A percentile compares a stretch with the other conserved stretches of the same genome.
Conservation (phyloP, 805 yeast genomes). For the Starmerella potacharoeniae region DNA sequence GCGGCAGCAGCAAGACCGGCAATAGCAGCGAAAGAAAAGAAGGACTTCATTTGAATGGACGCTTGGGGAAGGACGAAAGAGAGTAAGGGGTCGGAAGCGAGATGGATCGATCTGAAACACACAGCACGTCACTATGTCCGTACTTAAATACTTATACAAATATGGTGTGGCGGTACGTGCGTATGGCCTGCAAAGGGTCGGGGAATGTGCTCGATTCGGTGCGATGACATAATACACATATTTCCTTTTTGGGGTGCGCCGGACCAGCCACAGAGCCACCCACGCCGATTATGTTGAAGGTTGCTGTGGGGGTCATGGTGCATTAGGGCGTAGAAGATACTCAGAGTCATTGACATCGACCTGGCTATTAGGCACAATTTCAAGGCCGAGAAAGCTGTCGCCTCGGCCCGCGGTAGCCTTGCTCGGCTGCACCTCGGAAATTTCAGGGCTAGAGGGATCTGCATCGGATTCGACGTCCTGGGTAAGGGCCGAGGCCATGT, state of each 20-base stretch:
- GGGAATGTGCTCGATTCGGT: neutral
- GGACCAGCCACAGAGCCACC: neutral
- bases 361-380: constrained; percentile 13
- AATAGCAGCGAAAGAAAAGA: constrained; percentile 12
- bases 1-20: constrained; percentile 18
- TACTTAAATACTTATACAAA: neutral
- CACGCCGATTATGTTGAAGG: neutral
- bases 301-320: neutral
- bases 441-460: neutral
- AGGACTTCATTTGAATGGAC: constrained; percentile 17
- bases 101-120: neutral
- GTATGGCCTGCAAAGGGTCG: neutral
- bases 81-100: neutral
- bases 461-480: neutral
- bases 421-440: neutral
- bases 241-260: neutral
- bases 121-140: neutral
- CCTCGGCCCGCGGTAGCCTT: neutral
- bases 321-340: neutral
- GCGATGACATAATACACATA: neutral
- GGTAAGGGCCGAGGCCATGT: neutral
- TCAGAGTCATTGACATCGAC: constrained; percentile 7
- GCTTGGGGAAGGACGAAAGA: neutral
- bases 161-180: neutral
- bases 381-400: neutral